Percentiles rank a stretch among this genome's conserved stretches.
Evolutionary conservation across 306 rosid species (phyloP).

Genomic region (Lupinus albus): DNA sequence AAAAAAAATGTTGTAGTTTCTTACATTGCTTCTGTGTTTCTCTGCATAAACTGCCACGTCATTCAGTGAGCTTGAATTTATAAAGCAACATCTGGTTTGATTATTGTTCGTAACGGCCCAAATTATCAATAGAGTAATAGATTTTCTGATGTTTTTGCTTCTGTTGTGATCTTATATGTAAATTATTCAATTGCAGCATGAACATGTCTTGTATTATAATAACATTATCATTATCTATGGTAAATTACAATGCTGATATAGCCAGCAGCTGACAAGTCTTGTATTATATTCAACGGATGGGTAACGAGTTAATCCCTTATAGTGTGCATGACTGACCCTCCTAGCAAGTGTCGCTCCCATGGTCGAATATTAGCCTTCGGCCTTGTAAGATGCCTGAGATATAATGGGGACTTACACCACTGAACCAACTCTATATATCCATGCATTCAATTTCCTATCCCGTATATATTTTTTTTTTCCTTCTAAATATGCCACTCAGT

Average conservation of each 20-base stretch:
- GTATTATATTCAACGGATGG: neutral
- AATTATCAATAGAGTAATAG: neutral
- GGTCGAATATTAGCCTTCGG: no score
- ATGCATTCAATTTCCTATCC: neutral
- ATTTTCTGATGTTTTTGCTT: constrained; percentile 1
- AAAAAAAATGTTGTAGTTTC: constrained; percentile 19
- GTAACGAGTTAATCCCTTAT: no score
- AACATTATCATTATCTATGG: neutral
- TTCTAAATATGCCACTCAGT: constrained; percentile 20
- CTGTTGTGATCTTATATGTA: constrained; percentile 4
- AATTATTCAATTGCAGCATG: constrained; percentile 13
- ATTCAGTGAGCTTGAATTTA: constrained; percentile 23
- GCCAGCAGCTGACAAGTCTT: constrained; percentile 16
- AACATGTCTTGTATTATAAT: neutral
- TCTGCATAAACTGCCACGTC: neutral
- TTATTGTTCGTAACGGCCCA: constrained; percentile 15
- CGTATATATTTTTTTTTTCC: no score
- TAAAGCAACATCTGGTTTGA: constrained; percentile 1
- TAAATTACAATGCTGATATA: constrained; percentile 20
- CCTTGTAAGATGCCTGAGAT: no score
- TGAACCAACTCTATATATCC: constrained; percentile 7
- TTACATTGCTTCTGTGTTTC: constrained; percentile 11
- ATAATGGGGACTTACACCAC: no score
- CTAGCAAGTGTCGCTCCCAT: no score
- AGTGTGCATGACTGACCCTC: no score